Evolutionary conservation across 805 yeast genomes (phyloP).

Genomic region (Cyberlindnera euphorbiiphila): DNA sequence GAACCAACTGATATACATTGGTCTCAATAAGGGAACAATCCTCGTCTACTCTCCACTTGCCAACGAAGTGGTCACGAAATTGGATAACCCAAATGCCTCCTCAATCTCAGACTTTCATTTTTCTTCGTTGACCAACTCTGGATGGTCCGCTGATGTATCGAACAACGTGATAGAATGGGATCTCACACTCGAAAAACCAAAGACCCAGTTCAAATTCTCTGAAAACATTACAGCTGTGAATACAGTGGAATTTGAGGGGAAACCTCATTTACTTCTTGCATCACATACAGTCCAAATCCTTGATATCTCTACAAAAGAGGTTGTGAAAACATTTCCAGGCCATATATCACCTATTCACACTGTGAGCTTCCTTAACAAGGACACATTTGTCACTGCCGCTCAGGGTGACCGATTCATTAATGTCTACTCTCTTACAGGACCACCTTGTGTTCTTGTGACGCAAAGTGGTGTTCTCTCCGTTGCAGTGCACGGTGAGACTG

Average conservation of each 20-base stretch:
- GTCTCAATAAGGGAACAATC: slow-evolving; percentile 61
- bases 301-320: slow-evolving; percentile 36
- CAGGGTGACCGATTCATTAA: slow-evolving; percentile 79
- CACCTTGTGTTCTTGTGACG: slow-evolving; percentile 62
- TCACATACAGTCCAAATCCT: slow-evolving; percentile 62
- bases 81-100: slow-evolving; percentile 43
- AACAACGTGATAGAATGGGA: slow-evolving; percentile 66
- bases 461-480: slow-evolving; percentile 55
- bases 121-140: slow-evolving; percentile 38
- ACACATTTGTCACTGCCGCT: slow-evolving; percentile 63
- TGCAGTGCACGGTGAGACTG: slow-evolving; percentile 34
- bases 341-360: slow-evolving; percentile 66
- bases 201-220: slow-evolving; percentile 40
- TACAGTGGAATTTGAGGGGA: slow-evolving; percentile 28
- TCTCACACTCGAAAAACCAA: slow-evolving; percentile 38
- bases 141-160: slow-evolving; percentile 57
- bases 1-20: slow-evolving; percentile 51
- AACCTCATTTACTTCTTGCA: slow-evolving; percentile 50
- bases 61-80: slow-evolving; percentile 50
- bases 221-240: slow-evolving; percentile 30
- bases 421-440: slow-evolving; percentile 46
- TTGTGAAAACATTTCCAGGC: slow-evolving; percentile 62
- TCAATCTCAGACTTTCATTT: slow-evolving; percentile 49
- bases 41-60: slow-evolving; percentile 65
- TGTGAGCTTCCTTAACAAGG: slow-evolving; percentile 38